Evolutionary conservation across 805 yeast species (phyloP).

Genomic region (Lachancea sp.): DNA sequence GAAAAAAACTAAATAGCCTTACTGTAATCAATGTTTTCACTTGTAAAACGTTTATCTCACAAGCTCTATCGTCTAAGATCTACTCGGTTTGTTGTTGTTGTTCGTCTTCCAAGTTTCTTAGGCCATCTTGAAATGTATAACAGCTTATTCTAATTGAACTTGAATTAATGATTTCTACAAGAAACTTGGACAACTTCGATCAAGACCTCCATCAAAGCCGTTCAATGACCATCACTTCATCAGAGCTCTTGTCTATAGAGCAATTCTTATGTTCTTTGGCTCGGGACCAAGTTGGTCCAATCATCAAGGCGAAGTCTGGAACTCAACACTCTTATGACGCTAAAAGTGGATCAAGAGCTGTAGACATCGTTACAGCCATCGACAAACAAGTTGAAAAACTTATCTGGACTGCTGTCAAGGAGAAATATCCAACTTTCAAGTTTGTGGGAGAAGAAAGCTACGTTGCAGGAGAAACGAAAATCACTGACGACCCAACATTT

Average conservation of each 20-base stretch:
- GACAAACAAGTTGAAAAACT: slow-evolving; percentile 50
- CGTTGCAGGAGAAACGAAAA: slow-evolving; percentile 39
- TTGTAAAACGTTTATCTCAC: no score
- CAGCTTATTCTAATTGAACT: no score
- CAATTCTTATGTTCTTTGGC: slow-evolving; percentile 24
- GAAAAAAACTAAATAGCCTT: no score
- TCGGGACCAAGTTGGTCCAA: slow-evolving; percentile 36
- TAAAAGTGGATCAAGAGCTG: slow-evolving; percentile 35
- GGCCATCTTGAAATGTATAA: no score
- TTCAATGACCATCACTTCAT: neutral
- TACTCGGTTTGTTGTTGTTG: no score
- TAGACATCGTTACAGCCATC: slow-evolving; percentile 59
- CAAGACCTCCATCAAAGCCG: neutral
- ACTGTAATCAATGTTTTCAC: no score
- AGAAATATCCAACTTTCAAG: slow-evolving; percentile 41
- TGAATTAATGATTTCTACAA: no score
- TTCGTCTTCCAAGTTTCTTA: no score
- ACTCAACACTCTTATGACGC: slow-evolving; percentile 29
- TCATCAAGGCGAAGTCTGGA: slow-evolving; percentile 46
- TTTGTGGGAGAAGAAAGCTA: slow-evolving; percentile 60
- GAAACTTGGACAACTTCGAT: no score
- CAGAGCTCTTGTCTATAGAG: slow-evolving; percentile 25
- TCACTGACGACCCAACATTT: slow-evolving; percentile 50
- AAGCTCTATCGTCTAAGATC: no score
- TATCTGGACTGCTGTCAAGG: slow-evolving; percentile 29